Evolutionary conservation across 352 stramenopile genomes (phyloP), one percentile per base, ranked within the genome.

Genomic region (Phytophthora pseudosyringae): DNA sequence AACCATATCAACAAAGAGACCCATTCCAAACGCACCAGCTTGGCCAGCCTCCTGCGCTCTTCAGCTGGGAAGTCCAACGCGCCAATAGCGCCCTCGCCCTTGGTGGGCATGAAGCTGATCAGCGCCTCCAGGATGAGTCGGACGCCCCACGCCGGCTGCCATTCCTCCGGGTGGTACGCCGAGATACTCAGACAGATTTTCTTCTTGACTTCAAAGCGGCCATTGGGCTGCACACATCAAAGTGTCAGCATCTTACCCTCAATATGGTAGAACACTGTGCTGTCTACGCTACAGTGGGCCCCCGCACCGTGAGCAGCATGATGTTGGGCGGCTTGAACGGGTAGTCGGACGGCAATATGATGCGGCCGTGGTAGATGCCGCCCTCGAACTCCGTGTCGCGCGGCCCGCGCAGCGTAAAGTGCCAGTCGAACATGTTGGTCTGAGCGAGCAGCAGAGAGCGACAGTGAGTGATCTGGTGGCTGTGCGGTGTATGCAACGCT

Each of bases 161-260:
- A 99, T 63, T 99, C 85, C 71, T 99, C 98, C 0, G 97, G 97
- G 76, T 99, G 98, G 73, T 98, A 96, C 5, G 97, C 94, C 16
- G 93, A 98, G 55, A 99, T 99, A 38, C 90, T 98, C 16, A 99
- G 72, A 77, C 98, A 99, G 58, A 99, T 98, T 82, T 99, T 99
- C 53, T 97, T 98, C 62, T 93, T 93, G 6, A 97, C 91, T 78
- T 99, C 96, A 73, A 99, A 99, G 33, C 97, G 91, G 31, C 98
- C 98, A 57, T 98, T 99, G 5, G 93, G 92, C 81, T 93, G 58
- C 12, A 62, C 28, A 40, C n/a, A 25, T 25, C 29, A 38, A 50
- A 59, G 2, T 12, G 13, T 60, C 18, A 69, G 10, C 9, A 52
- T 18, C 2, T 6, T 11, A 33, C 52, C 28, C n/a, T 15, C 25